A percentile compares a stretch with the other conserved stretches of the same genome.
Conservation (phyloP, 2,329 filamentous ascomycete species). For the Xylaria sp. region DNA sequence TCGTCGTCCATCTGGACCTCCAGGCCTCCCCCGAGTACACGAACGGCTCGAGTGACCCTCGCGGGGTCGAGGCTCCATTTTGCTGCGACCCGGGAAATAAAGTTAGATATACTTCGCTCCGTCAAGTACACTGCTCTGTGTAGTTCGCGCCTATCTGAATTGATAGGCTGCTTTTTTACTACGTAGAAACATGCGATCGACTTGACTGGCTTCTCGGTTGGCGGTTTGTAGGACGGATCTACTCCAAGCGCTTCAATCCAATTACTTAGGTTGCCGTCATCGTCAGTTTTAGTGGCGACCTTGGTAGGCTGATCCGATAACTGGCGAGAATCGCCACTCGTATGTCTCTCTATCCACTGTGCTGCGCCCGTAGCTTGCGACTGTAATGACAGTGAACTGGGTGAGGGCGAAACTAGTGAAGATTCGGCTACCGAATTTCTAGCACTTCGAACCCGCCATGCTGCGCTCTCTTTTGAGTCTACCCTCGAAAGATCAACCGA, state of each 20-base stretch:
- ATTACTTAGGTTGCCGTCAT: slow-evolving; percentile 74
- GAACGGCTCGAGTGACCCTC: slow-evolving; percentile 76
- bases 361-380: slow-evolving; percentile 64
- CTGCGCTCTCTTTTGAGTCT: slow-evolving; percentile 60
- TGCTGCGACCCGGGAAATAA: slow-evolving; percentile 76
- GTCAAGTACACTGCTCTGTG: slow-evolving; percentile 89
- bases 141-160: slow-evolving; percentile 67
- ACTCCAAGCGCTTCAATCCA: slow-evolving; percentile 94
- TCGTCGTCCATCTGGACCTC: slow-evolving; percentile 92
- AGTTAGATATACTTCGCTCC: slow-evolving; percentile 78
- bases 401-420: slow-evolving; percentile 72
- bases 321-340: slow-evolving; percentile 59
- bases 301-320: slow-evolving; percentile 65
- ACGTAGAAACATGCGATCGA: slow-evolving; percentile 91
- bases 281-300: slow-evolving; percentile 65
- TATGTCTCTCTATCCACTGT: slow-evolving; percentile 69
- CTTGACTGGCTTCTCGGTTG: slow-evolving; percentile 76
- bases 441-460: slow-evolving; percentile 65
- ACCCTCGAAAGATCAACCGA: slow-evolving; percentile 68
- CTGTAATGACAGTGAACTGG: slow-evolving; percentile 71
- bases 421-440: slow-evolving; percentile 69
- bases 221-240: slow-evolving; percentile 85
- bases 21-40: slow-evolving; percentile 77
- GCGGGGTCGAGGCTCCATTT: slow-evolving; percentile 85
- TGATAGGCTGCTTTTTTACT: slow-evolving; percentile 64